Evolutionary conservation across 2,329 filamentous ascomycete genomes (phyloP).

Genomic region (Alternaria burnsii): DNA sequence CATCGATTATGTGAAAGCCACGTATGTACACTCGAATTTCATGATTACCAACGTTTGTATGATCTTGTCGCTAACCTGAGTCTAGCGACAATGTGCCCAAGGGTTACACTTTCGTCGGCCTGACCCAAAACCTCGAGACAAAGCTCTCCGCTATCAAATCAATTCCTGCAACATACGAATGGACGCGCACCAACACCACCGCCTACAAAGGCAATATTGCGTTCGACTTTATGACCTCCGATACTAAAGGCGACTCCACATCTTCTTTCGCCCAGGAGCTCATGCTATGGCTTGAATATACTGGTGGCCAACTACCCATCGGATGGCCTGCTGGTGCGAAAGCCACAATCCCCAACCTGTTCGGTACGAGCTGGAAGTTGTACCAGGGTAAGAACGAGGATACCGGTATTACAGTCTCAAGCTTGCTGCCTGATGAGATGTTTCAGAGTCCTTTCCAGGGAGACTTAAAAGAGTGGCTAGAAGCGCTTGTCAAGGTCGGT

Average conservation of each 20-base stretch:
- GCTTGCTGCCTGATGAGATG: constrained; percentile 50
- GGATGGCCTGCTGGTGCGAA: constrained; percentile 45
- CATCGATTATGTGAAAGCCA: constrained; percentile 46
- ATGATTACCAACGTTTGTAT: not conserved
- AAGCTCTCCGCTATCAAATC: constrained; percentile 50
- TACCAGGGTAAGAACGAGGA: constrained; percentile 55
- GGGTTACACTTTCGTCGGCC: constrained; percentile 57
- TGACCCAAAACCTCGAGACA: constrained; percentile 55
- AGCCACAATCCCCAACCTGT: constrained; percentile 35
- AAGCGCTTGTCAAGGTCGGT: constrained; percentile 50
- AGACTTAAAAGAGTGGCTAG: constrained; percentile 56
- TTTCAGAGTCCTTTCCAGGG: constrained; percentile 52
- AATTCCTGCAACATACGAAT: constrained; percentile 54
- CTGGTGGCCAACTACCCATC: constrained; percentile 57
- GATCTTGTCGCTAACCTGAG: constrained; percentile 1
- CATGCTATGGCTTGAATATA: constrained; percentile 58
- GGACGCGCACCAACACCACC: constrained; percentile 53
- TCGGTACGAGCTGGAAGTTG: constrained; percentile 53
- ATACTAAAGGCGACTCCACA: constrained; percentile 55
- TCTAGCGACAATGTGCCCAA: constrained; percentile 51
- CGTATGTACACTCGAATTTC: constrained; percentile 17
- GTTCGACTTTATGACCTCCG: constrained; percentile 58
- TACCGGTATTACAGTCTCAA: constrained; percentile 55
- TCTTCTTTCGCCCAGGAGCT: constrained; percentile 52
- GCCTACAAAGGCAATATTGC: constrained; percentile 56